Evolutionary conservation across 2,329 filamentous ascomycete species (phyloP), one percentile per base, ranked within the genome.

Genomic region (Westerdykella sp.): DNA sequence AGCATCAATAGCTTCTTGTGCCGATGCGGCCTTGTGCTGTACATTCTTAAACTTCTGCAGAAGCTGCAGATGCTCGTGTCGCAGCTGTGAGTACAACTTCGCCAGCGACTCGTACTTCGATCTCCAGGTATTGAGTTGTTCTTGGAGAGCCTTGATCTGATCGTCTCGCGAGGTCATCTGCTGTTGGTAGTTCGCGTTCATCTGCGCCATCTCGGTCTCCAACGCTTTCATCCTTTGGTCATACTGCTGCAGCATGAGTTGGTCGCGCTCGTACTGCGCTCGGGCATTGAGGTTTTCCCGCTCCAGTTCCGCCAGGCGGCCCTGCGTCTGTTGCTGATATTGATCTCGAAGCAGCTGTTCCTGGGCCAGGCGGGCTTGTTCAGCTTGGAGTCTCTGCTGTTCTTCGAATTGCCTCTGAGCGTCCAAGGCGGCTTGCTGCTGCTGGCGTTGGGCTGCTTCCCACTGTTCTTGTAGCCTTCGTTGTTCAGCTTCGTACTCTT

Each of bases 61-160:
- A 12, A 98, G 78, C 60, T 97, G 91, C 25, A 98, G 75, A 71
- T 98, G 93, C 68, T 98, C 93, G 53, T 93, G 85, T 41, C 93
- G 85, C 48, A 98, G 75, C 69, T 98, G 93, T 6, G 91, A 96
- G 70, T 98, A 98, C 12, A 98, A 77, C 72, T 97, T 98, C 18
- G 93, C 93, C 39, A 98, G 73, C 1, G 91, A 87, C 67, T 98
- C 93, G 61, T 98, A 98, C 69, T 98, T 98, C 41, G 86, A 85
- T 45, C 93, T 80, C 93, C 93, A 98, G 0, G 90, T 96, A 68
- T 96, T 96, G 52, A 97, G 85, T 69, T 97, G 93, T 70, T 97
- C 93, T 51, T 97, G 93, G 15, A 98, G 74, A 2, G 93, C 84
- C 18, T 84, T 78, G 56, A 98, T 90, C 68, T 97, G 91, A 55